phyloP scores from a whole-genome alignment of 768 basidiomycete species.

The Terana coerulea region DNA sequence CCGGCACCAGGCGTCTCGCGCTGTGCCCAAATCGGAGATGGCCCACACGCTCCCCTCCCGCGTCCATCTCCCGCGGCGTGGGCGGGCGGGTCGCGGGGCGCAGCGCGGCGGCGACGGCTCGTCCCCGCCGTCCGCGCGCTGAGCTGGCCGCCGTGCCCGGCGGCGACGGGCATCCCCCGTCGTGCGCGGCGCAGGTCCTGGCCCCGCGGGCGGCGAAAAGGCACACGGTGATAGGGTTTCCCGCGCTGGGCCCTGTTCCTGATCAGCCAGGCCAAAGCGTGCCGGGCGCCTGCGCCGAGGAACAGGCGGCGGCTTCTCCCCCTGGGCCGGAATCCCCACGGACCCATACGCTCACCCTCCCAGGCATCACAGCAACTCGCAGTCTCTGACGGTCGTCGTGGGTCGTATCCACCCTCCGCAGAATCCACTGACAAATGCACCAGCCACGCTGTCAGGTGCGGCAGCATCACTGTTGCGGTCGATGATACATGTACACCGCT shows the following conservation, averaged over 20 bases:
- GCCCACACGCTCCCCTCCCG: neutral
- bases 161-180: neutral
- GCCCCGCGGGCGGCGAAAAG: neutral
- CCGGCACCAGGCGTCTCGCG: neutral
- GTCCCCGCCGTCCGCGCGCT: neutral
- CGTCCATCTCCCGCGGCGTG: no score
- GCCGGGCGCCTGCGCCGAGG: neutral
- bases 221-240: conserved; percentile 7
- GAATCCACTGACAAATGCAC: no score
- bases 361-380: no score
- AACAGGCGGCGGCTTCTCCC: neutral
- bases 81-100: no score
- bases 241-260: conserved; percentile 3
- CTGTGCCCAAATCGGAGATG: neutral
- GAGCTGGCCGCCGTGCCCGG: neutral
- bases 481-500: no score
- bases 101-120: neutral
- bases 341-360: no score
- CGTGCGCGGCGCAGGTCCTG: neutral
- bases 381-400: no score
- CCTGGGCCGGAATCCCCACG: conserved; percentile 25
- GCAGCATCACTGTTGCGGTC: no score
- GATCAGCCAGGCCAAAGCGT: conserved; percentile 6
- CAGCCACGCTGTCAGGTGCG: no score
- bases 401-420: no score